Evolutionary conservation across 768 basidiomycete genomes (phyloP).

Genomic region (Mycena indigotica): DNA sequence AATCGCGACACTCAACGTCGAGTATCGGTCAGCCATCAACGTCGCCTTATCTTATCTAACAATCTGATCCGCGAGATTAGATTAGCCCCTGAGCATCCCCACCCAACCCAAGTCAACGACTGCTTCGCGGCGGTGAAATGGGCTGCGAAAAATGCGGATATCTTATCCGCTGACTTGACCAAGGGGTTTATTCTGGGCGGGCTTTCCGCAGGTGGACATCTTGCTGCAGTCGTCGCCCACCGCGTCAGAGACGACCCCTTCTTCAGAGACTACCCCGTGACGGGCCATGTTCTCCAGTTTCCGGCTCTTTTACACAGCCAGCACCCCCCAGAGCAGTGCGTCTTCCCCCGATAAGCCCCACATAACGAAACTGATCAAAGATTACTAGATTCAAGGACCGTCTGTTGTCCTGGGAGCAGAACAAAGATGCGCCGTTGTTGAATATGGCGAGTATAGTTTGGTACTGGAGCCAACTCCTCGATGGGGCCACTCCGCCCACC

Average conservation of each 20-base stretch:
- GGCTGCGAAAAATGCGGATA: constrained; percentile 3
- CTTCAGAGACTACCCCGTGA: constrained; percentile 11
- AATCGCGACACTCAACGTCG: constrained; percentile 16
- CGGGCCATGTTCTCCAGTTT: constrained; percentile 15
- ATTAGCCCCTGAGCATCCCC: constrained; percentile 11
- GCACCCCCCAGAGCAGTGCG: constrained; percentile 12
- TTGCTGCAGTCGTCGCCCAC: constrained; percentile 12
- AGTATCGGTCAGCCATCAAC: constrained; percentile 10
- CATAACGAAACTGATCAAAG: neutral
- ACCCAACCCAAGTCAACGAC: constrained; percentile 15
- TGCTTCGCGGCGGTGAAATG: constrained; percentile 17
- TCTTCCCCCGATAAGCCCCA: neutral
- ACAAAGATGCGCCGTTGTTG: constrained; percentile 5
- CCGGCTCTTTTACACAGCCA: constrained; percentile 10
- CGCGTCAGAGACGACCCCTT: constrained; percentile 18
- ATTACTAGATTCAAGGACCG: constrained; percentile 6
- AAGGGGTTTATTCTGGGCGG: constrained; percentile 21
- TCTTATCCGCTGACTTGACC: constrained; percentile 13
- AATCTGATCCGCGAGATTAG: too few relatives aligned
- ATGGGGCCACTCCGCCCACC: neutral
- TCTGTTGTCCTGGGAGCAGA: constrained; percentile 15
- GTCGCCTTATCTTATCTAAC: neutral
- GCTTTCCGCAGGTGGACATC: constrained; percentile 17
- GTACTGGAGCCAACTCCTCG: neutral
- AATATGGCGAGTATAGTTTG: neutral